Base-by-base conservation (phyloP, 306 rosid genomes). In the Arachis stenosperma region DNA sequence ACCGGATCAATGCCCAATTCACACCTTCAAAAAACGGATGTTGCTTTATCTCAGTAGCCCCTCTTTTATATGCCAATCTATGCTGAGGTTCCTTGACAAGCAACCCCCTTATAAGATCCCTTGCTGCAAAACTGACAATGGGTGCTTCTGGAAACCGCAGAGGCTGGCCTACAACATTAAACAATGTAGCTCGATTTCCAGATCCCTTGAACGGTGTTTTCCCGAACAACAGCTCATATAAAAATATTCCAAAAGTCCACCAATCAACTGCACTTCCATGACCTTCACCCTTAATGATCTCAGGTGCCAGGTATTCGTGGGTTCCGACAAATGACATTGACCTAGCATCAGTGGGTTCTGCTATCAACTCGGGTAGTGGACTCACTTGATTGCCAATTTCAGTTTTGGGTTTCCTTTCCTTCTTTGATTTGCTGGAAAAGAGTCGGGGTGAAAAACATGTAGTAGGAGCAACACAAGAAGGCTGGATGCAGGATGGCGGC, bases 291-390 rank as follows among this genome's bases (percentile, higher is more conserved):
- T 93, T 93, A 30, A 93, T 86, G 71, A 93, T 93, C 85, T 93
- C 98, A 13, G 98, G 98, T 65, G 98, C 98, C 82, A 93, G 59
- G 87, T 93, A 93, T 70, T 93, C 98, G 6, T 93, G 98, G 6
- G 98, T 93, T 52, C 98, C 98, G 6, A 93, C 98, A 70, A 93
- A 93, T 8, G 98, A 93, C 98, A 91, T 93, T 5, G 98, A 93
- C 41, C 98, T 87, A 12, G 98, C 98, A 57, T 93, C 97, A 0
- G 96, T 91, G 44, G 98, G 98, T 83, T 93, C 98, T 0, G 98
- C 98, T 29, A 93, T 79, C 82, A 93, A 96, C 83, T 93, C 98
- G 4, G 97, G 98, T 69, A 93, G 78, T 5, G 97, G 97, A 68
- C 86, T 89, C 14, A 91, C 97, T 83, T 93, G 98, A 88, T 88